These are phyloP conservation scores for Leccinum sublutescens DNA, from an alignment of 768 basidiomycete species.

Conservation along the genomic window DNA sequence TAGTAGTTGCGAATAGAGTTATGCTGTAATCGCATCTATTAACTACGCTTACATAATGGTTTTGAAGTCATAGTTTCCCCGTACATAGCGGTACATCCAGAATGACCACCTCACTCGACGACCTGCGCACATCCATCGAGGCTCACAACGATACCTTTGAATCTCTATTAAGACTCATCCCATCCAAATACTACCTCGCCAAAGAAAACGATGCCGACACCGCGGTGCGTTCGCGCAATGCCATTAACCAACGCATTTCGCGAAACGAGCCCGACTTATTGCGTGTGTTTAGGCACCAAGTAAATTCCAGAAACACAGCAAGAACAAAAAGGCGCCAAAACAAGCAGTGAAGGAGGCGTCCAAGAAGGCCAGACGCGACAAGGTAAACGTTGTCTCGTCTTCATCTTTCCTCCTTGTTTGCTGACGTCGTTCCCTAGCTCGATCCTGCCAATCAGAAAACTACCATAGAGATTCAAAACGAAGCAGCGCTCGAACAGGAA, in stretches of 20 bases:
- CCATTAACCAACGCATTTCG: neutral
- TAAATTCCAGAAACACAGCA: slow-evolving; percentile 86
- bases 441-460: slow-evolving; percentile 90
- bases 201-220: slow-evolving; percentile 5
- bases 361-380: slow-evolving; percentile 84
- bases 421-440: slow-evolving; percentile 42
- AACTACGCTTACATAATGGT: too few species aligned
- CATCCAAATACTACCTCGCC: neutral
- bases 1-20: slow-evolving; percentile 14
- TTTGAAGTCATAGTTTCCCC: too few species aligned
- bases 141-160: neutral
- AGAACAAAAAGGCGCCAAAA: slow-evolving; percentile 78
- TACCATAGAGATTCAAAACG: slow-evolving; percentile 69
- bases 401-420: too few species aligned
- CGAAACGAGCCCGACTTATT: neutral
- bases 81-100: neutral
- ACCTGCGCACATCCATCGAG: neutral
- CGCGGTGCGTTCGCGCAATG: slow-evolving; percentile 10
- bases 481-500: slow-evolving; percentile 27
- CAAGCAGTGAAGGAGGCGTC: slow-evolving; percentile 87
- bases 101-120: neutral
- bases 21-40: too few species aligned
- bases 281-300: slow-evolving; percentile 37
- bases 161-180: neutral
- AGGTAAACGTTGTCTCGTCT: slow-evolving; percentile 45